phyloP scores from a whole-genome alignment of 2,329 filamentous ascomycete genomes.

The Berkeleyomyces basicola region DNA sequence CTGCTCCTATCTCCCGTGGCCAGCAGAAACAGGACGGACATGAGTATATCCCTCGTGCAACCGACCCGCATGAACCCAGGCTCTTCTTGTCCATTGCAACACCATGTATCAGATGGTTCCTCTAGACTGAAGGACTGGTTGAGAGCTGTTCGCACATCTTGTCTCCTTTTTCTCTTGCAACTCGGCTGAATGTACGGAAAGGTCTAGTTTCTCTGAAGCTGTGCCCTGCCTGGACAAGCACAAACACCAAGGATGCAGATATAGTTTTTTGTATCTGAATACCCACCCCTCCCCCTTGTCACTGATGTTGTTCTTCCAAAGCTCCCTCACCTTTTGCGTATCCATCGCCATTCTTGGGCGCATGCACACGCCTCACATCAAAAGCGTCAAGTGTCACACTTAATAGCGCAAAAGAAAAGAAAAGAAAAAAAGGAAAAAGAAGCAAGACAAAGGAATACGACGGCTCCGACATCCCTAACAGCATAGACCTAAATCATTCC shows the following conservation, averaged over 20 bases:
- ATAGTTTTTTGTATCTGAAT: not conserved
- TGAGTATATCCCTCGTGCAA: too few species aligned
- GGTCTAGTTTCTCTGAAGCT: too few species aligned
- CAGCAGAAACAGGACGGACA: too few species aligned
- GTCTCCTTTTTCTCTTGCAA: not conserved
- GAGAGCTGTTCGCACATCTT: not conserved
- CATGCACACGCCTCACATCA: not conserved
- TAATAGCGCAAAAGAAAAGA: not conserved
- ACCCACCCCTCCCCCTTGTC: not conserved
- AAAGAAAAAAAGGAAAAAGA: not conserved
- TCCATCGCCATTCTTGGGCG: not conserved
- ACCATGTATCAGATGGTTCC: too few species aligned
- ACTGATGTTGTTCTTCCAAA: not conserved
- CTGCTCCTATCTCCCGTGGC: too few species aligned
- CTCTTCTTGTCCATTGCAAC: too few species aligned
- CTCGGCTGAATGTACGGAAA: not conserved
- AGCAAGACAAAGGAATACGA: not conserved
- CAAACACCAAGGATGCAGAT: too few species aligned
- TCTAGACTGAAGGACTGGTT: too few species aligned
- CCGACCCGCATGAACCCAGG: too few species aligned
- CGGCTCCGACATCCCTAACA: not conserved
- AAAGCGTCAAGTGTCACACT: not conserved
- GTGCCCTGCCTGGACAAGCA: too few species aligned
- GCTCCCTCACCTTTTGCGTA: not conserved
- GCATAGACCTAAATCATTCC: too few species aligned